These are phyloP conservation scores for Colletotrichum lupini DNA, from an alignment of 2,329 filamentous ascomycete genomes.

Conservation along the genomic window DNA sequence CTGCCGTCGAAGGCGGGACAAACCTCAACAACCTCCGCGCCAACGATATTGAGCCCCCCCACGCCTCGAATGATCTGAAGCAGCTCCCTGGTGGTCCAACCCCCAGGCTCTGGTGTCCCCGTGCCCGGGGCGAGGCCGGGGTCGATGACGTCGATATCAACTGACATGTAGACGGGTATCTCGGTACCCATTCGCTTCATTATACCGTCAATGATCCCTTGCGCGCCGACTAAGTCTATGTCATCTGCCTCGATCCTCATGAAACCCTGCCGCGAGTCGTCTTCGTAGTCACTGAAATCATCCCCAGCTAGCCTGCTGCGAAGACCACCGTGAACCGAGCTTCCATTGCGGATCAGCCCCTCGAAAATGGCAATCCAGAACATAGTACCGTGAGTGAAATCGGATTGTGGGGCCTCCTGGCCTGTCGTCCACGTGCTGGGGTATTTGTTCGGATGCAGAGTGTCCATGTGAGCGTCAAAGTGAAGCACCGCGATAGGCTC, in stretches of 20 bases:
- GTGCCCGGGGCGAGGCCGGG: constrained; percentile 71
- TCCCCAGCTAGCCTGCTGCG: constrained; percentile 78
- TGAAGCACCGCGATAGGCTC: constrained; percentile 76
- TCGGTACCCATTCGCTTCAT: constrained; percentile 77
- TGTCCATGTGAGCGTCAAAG: constrained; percentile 84
- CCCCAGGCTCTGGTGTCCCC: constrained; percentile 89
- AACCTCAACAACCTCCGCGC: constrained; percentile 91
- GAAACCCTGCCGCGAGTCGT: constrained; percentile 82
- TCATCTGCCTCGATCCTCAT: constrained; percentile 84
- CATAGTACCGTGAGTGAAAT: constrained; percentile 89
- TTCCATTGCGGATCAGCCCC: constrained; percentile 79
- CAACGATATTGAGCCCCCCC: constrained; percentile 85
- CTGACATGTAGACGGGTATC: constrained; percentile 82
- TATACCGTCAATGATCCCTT: constrained; percentile 78
- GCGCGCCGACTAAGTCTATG: constrained; percentile 83
- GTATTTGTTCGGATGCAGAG: constrained; percentile 86
- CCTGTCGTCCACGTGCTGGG: constrained; percentile 78
- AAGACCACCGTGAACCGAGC: constrained; percentile 84
- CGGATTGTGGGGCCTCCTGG: constrained; percentile 45
- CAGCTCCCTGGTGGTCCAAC: constrained; percentile 90
- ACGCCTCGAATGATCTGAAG: constrained; percentile 85
- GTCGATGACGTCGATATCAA: constrained; percentile 52
- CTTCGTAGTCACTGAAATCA: constrained; percentile 75
- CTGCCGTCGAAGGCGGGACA: constrained; percentile 84
- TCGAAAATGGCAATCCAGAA: constrained; percentile 90